Conservation (phyloP, 2,329 filamentous ascomycete species). For the Alternaria gansuensis region DNA sequence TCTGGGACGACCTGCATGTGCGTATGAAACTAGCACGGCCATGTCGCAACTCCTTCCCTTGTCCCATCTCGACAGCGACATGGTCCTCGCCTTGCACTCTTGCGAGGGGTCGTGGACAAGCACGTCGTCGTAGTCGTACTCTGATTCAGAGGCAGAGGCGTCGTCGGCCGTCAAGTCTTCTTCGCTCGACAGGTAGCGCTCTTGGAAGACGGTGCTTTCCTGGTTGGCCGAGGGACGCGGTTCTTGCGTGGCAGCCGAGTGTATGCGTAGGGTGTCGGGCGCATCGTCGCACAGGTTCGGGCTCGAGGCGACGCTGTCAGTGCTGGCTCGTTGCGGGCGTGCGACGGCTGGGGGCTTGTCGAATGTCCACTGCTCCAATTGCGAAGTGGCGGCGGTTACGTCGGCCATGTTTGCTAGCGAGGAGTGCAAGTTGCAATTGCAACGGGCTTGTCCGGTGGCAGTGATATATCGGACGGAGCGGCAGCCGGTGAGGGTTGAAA, state of each 20-base stretch:
- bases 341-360: slow-evolving; percentile 41
- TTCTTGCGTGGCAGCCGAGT: slow-evolving; percentile 34
- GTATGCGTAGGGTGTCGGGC: slow-evolving; percentile 47
- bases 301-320: slow-evolving; percentile 47
- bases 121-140: slow-evolving; percentile 45
- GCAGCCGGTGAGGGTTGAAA: slow-evolving; percentile 40
- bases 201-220: slow-evolving; percentile 43
- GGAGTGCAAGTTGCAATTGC: slow-evolving; percentile 3
- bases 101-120: slow-evolving; percentile 43
- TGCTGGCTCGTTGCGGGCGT: slow-evolving; percentile 42
- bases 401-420: slow-evolving; percentile 41
- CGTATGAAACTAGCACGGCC: slow-evolving; percentile 51
- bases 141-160: slow-evolving; percentile 38
- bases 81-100: slow-evolving; percentile 42
- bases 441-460: slow-evolving; percentile 12
- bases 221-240: slow-evolving; percentile 26
- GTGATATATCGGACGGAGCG: slow-evolving; percentile 32
- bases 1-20: slow-evolving; percentile 51
- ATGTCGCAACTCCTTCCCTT: slow-evolving; percentile 50
- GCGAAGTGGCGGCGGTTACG: slow-evolving; percentile 44
- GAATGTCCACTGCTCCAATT: slow-evolving; percentile 52
- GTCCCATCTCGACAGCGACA: slow-evolving; percentile 47
- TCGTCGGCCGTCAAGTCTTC: slow-evolving; percentile 52
- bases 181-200: slow-evolving; percentile 52
- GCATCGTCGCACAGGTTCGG: slow-evolving; percentile 49